phyloP scores from a whole-genome alignment of 495 filamentous ascomycete genomes.

The Sphaerosporella brunnea region DNA sequence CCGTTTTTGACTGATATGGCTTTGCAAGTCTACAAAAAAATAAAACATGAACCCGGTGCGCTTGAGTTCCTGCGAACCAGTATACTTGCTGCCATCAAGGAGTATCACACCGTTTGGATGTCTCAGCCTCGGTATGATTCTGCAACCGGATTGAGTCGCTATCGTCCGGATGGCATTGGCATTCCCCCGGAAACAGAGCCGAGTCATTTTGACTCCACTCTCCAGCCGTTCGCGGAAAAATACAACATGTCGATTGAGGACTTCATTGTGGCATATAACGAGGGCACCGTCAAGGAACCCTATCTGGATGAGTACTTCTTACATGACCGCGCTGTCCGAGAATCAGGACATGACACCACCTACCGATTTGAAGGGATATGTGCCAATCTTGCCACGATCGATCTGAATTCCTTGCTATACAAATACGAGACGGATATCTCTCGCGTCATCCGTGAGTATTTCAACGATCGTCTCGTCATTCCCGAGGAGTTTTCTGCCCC shows the following conservation, averaged over 20 bases:
- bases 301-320: conserved; percentile 87
- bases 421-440: conserved; percentile 92
- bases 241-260: conserved; percentile 60
- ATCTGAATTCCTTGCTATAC: conserved; percentile 82
- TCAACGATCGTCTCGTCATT: conserved; percentile 59
- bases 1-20: conserved; percentile 98
- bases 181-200: conserved; percentile 91
- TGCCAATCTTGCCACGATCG: conserved; percentile 79
- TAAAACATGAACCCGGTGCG: conserved; percentile 59
- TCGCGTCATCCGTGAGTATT: conserved; percentile 59
- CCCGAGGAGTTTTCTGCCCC: conserved; percentile 59
- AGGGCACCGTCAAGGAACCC: conserved; percentile 57
- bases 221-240: conserved; percentile 73
- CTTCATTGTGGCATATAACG: conserved; percentile 75
- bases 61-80: conserved; percentile 59
- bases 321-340: conserved; percentile 83
- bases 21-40: conserved; percentile 69
- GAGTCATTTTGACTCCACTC: conserved; percentile 68
- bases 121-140: conserved; percentile 60
- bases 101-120: conserved; percentile 87
- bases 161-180: conserved; percentile 73
- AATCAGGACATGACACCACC: conserved; percentile 92
- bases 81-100: conserved; percentile 84
- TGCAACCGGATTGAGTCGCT: conserved; percentile 68
- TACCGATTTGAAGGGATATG: conserved; percentile 80